These are phyloP conservation scores for Claviceps sorghi DNA, from an alignment of 2,329 filamentous ascomycete genomes.

Conservation along the genomic window DNA sequence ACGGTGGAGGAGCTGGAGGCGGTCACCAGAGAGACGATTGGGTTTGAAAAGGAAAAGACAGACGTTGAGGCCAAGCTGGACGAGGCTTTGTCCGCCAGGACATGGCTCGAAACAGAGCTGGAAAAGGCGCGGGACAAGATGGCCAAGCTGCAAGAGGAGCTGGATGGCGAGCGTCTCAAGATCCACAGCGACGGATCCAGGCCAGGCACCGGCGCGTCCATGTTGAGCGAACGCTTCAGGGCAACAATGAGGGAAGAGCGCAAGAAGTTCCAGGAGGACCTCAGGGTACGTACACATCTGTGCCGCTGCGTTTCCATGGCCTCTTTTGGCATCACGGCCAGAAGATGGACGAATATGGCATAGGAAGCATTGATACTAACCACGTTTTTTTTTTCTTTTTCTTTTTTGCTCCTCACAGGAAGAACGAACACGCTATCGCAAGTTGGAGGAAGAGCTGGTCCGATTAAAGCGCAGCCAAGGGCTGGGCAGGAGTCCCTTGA, in stretches of 20 bases:
- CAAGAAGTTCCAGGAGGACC: constrained; percentile 41
- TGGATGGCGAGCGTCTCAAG: constrained; percentile 36
- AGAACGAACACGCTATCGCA: constrained; percentile 32
- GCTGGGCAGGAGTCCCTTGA: constrained; percentile 28
- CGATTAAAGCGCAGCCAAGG: constrained; percentile 28
- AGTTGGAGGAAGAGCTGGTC: constrained; percentile 36
- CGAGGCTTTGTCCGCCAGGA: constrained; percentile 16
- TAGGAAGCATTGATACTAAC: not conserved
- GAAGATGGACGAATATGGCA: not conserved
- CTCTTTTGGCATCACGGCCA: not conserved
- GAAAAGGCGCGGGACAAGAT: constrained; percentile 22
- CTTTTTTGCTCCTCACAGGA: no score
- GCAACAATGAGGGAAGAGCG: constrained; percentile 42
- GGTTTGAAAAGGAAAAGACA: constrained; percentile 35
- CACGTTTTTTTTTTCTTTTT: no score
- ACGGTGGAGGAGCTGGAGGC: constrained; percentile 38
- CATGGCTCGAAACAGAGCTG: constrained; percentile 28
- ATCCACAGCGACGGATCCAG: constrained; percentile 20
- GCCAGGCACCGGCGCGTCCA: constrained; percentile 29
- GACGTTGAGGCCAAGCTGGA: constrained; percentile 25
- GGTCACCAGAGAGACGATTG: constrained; percentile 37
- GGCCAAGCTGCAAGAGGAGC: constrained; percentile 32
- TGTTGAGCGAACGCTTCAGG: constrained; percentile 43
- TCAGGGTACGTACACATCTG: constrained; percentile 25
- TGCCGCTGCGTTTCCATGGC: no score